phyloP scores from a whole-genome alignment of 345 rosid species.

The Linum usitatissimum region DNA sequence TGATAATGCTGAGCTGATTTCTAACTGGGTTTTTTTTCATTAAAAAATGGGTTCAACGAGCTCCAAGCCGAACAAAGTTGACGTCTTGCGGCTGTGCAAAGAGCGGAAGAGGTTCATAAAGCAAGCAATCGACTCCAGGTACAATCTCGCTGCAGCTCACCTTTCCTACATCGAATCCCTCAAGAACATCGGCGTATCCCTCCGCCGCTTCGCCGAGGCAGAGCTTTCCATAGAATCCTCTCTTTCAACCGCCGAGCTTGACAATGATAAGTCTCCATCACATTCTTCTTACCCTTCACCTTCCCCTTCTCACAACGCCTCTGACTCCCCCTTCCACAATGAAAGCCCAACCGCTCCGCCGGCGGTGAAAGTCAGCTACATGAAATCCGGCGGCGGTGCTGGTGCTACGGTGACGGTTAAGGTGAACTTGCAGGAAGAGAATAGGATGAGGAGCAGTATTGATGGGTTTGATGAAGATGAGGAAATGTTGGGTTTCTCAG shows the following conservation, averaged over 20 bases:
- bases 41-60: constrained; percentile 55
- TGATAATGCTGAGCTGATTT: background rate
- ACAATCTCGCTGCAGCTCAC: constrained; percentile 79
- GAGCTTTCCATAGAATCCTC: constrained; percentile 53
- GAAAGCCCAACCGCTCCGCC: constrained; percentile 18
- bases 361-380: constrained; percentile 32
- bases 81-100: constrained; percentile 58
- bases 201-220: constrained; percentile 68
- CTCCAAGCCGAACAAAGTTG: constrained; percentile 53
- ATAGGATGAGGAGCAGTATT: constrained; percentile 7
- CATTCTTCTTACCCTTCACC: constrained; percentile 68
- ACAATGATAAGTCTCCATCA: constrained; percentile 49
- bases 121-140: constrained; percentile 73
- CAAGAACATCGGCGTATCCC: constrained; percentile 57
- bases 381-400: constrained; percentile 29
- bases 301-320: constrained; percentile 36
- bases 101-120: constrained; percentile 61
- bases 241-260: constrained; percentile 58
- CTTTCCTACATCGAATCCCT: constrained; percentile 74
- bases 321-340: constrained; percentile 49
- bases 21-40: constrained; percentile 7
- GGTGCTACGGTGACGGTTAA: constrained; percentile 39
- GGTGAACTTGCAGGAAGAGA: constrained; percentile 27
- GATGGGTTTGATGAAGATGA: constrained; percentile 35
- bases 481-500: constrained; percentile 24